Conservation (phyloP, 148 eudicot species). For the Linanthus parryae region DNA sequence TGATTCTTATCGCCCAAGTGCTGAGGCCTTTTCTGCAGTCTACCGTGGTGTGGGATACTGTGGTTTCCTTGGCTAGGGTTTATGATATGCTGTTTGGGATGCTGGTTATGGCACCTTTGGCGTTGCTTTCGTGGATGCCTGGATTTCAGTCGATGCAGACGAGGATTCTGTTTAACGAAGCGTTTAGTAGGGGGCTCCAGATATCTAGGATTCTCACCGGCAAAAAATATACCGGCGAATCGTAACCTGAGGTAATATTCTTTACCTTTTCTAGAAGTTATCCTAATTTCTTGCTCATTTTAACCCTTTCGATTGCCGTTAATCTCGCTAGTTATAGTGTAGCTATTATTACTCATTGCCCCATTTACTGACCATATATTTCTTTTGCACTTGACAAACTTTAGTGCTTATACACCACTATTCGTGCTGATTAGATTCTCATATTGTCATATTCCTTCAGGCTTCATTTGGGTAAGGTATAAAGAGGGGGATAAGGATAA, state of each 20-base stretch:
- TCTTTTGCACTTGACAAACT: too few species aligned
- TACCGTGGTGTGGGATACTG: slow-evolving; percentile 69
- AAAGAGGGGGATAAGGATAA: too few species aligned
- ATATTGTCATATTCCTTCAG: too few species aligned
- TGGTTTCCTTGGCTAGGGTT: slow-evolving; percentile 80
- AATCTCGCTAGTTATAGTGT: too few species aligned
- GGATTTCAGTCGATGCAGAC: slow-evolving; percentile 95
- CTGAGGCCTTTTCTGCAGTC: slow-evolving; percentile 77
- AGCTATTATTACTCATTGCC: too few species aligned
- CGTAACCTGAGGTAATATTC: slow-evolving; percentile 35
- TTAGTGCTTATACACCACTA: too few species aligned
- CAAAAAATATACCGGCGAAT: slow-evolving; percentile 30
- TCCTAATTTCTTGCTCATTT: too few species aligned
- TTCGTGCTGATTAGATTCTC: too few species aligned
- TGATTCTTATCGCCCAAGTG: slow-evolving; percentile 76
- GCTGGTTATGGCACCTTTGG: slow-evolving; percentile 76
- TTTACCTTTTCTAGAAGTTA: neutral
- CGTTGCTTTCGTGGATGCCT: slow-evolving; percentile 92
- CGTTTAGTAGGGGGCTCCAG: slow-evolving; percentile 88
- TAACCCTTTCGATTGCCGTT: too few species aligned
- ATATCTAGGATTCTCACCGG: slow-evolving; percentile 79
- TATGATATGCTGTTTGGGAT: slow-evolving; percentile 84
- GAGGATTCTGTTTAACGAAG: slow-evolving; percentile 87
- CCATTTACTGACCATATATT: too few species aligned
- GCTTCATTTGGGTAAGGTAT: too few species aligned